phyloP scores from a whole-genome alignment of 495 filamentous ascomycete species.

The Cudoniella acicularis region DNA sequence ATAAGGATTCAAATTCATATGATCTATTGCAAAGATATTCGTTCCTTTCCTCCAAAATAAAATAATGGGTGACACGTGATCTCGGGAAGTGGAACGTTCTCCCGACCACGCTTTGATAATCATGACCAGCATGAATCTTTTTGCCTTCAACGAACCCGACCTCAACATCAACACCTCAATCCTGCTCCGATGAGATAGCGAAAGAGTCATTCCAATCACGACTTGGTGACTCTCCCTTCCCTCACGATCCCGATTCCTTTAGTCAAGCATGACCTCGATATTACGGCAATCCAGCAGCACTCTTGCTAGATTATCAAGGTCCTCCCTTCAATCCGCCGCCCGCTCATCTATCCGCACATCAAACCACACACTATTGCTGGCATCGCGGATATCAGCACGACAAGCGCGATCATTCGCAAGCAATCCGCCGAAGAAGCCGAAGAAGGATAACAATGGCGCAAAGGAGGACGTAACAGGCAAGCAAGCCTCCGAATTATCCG shows the following conservation, averaged over 20 bases:
- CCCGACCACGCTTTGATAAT: conserved; percentile 1
- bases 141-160: conserved; percentile 7
- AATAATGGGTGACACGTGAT: no score
- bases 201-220: conserved; percentile 5
- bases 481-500: conserved; percentile 24
- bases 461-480: conserved; percentile 23
- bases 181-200: conserved; percentile 13
- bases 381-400: conserved; percentile 43
- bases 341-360: conserved; percentile 38
- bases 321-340: conserved; percentile 42
- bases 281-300: conserved; percentile 60
- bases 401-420: conserved; percentile 51
- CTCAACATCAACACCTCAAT: background rate
- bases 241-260: conserved; percentile 12
- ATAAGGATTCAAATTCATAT: background rate
- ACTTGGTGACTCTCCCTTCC: background rate
- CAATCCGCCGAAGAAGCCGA: conserved; percentile 47
- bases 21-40: no score
- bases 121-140: conserved; percentile 12
- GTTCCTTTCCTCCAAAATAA: no score
- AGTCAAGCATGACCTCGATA: conserved; percentile 25
- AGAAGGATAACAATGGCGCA: conserved; percentile 33
- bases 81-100: background rate
- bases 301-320: conserved; percentile 57
- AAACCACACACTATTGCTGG: conserved; percentile 34